Conservation (phyloP, 352 stramenopile species). For the Halophytophthora batemanensis region DNA sequence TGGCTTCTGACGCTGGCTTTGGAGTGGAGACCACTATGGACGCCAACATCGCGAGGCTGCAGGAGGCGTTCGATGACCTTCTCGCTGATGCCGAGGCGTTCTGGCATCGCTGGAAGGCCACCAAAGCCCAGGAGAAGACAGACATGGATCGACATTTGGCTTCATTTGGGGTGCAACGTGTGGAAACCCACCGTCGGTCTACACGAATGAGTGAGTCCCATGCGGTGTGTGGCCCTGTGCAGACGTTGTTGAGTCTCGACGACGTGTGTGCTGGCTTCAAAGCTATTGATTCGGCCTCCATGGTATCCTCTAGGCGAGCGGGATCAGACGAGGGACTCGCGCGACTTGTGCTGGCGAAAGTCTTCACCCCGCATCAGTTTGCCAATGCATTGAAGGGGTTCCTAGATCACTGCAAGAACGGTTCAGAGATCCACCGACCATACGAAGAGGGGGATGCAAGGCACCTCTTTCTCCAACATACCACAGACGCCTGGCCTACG, state of each 20-base stretch:
- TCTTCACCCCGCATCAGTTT: conserved; percentile 30
- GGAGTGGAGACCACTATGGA: conserved; percentile 8
- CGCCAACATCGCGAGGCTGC: conserved; percentile 2
- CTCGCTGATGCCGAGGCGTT: conserved; percentile 23
- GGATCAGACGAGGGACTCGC: background rate
- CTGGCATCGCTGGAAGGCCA: conserved; percentile 50
- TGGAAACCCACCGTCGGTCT: too few species aligned
- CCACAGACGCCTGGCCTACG: conserved; percentile 5
- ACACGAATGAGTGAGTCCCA: too few species aligned
- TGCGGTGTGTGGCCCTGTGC: background rate
- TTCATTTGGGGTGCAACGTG: too few species aligned
- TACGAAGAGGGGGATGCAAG: background rate
- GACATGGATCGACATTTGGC: conserved; percentile 18
- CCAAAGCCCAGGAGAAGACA: conserved; percentile 14
- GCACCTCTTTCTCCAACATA: too few species aligned
- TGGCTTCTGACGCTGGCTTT: too few species aligned
- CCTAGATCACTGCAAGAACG: background rate
- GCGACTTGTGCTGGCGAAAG: conserved; percentile 36
- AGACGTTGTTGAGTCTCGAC: conserved; percentile 5
- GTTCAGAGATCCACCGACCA: background rate
- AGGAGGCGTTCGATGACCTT: conserved; percentile 12
- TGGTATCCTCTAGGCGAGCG: background rate
- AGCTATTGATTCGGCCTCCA: background rate
- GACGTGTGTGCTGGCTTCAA: conserved; percentile 6
- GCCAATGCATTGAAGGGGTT: conserved; percentile 13